Conservation (phyloP, 2,329 filamentous ascomycete genomes). For the Apiospora malaysiana region DNA sequence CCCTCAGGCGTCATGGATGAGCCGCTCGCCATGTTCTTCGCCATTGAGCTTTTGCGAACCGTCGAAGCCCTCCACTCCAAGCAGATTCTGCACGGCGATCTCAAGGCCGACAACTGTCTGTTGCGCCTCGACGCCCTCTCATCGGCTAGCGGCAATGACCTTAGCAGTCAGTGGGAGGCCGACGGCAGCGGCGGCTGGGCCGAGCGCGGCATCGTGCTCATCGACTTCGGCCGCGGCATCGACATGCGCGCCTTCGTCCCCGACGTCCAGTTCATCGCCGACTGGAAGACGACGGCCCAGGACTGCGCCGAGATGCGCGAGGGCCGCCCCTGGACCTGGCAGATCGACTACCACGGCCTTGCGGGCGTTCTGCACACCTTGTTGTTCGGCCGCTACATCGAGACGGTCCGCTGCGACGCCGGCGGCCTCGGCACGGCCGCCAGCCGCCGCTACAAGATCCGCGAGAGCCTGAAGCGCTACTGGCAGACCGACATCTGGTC, state of each 20-base stretch:
- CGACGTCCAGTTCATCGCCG: conserved; percentile 86
- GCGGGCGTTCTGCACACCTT: conserved; percentile 88
- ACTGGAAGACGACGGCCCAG: conserved; percentile 87
- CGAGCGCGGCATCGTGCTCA: conserved; percentile 80
- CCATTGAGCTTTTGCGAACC: conserved; percentile 87
- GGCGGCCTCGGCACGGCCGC: conserved; percentile 60
- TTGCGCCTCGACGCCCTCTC: conserved; percentile 72
- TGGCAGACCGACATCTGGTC: conserved; percentile 95
- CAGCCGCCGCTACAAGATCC: conserved; percentile 76
- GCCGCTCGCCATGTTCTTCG: conserved; percentile 91
- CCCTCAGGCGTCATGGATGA: conserved; percentile 83
- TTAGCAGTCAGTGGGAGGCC: conserved; percentile 70
- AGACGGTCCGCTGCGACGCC: conserved; percentile 67
- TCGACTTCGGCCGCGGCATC: conserved; percentile 94
- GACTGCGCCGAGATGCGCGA: conserved; percentile 98
- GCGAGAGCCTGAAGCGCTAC: conserved; percentile 88
- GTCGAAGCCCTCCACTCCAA: conserved; percentile 84
- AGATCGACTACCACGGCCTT: conserved; percentile 94
- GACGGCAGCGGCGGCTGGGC: conserved; percentile 81
- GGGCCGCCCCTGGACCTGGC: conserved; percentile 93
- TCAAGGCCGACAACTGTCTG: conserved; percentile 95
- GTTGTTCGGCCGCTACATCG: conserved; percentile 94
- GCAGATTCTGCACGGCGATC: conserved; percentile 85
- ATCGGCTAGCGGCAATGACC: conserved; percentile 43
- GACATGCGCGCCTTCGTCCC: conserved; percentile 86